These are phyloP conservation scores for Hygrophila difformis DNA, from an alignment of 257 asterid genomes.

Conservation along the genomic window DNA sequence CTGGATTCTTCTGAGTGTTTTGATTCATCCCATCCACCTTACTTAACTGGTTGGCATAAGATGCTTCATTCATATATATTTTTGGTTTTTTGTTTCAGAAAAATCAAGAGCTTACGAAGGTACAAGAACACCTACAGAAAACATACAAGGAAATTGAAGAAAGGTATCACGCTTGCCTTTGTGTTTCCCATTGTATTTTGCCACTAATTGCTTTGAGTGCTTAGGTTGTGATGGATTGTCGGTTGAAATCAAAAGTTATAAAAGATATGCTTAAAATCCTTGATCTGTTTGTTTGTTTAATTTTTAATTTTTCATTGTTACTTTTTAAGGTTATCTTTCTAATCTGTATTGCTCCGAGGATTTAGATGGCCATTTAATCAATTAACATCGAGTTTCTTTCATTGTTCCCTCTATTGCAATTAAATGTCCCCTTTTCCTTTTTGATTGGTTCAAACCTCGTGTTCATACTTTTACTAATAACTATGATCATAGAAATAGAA, in stretches of 20 bases:
- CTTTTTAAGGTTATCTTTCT: no score
- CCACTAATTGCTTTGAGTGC: neutral
- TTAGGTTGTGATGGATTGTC: neutral
- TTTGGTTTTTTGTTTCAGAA: constrained; percentile 36
- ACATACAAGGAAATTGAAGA: constrained; percentile 55
- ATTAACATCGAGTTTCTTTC: no score
- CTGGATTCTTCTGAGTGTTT: constrained; percentile 5
- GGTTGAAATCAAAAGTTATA: no score
- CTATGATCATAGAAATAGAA: no score
- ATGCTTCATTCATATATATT: neutral
- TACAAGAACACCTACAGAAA: constrained; percentile 53
- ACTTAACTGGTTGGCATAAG: neutral
- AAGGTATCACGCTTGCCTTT: constrained; percentile 35
- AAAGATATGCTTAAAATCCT: no score
- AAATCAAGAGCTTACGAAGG: constrained; percentile 55
- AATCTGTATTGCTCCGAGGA: no score
- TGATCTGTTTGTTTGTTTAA: constrained; percentile 3
- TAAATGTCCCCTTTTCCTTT: no score
- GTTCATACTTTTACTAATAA: no score
- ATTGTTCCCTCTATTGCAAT: no score
- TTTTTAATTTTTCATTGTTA: neutral
- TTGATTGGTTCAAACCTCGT: no score
- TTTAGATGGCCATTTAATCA: no score
- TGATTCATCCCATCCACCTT: constrained; percentile 4
- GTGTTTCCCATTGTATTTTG: neutral